These are phyloP conservation scores for Mycena latifolia DNA, from an alignment of 768 basidiomycete genomes.

Conservation along the genomic window DNA sequence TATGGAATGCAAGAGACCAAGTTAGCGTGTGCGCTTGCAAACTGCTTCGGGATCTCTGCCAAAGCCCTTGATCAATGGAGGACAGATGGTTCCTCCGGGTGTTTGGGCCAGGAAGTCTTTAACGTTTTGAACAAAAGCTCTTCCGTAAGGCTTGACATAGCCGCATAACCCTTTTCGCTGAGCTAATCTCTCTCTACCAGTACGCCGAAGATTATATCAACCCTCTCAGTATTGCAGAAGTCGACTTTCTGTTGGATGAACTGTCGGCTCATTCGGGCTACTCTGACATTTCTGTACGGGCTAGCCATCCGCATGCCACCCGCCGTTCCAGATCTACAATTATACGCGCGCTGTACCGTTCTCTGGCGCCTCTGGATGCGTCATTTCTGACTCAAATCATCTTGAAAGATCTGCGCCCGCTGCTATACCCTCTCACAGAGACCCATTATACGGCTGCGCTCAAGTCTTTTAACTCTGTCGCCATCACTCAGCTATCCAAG, in stretches of 20 bases:
- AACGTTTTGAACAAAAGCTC: constrained; percentile 55
- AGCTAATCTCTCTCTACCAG: constrained; percentile 12
- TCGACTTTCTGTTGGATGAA: constrained; percentile 80
- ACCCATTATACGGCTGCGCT: constrained; percentile 65
- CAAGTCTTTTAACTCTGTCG: constrained; percentile 65
- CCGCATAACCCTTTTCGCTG: neutral
- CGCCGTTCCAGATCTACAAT: constrained; percentile 50
- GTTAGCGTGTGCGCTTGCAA: constrained; percentile 64
- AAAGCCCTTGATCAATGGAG: constrained; percentile 54
- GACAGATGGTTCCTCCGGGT: constrained; percentile 63
- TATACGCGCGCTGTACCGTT: constrained; percentile 69
- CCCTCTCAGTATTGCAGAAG: constrained; percentile 56
- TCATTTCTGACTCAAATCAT: constrained; percentile 88
- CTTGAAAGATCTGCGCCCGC: constrained; percentile 85
- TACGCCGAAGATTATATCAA: constrained; percentile 41
- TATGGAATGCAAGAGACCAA: constrained; percentile 80
- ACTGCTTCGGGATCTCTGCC: constrained; percentile 56
- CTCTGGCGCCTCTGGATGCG: constrained; percentile 72
- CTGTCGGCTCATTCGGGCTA: constrained; percentile 77
- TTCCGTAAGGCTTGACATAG: constrained; percentile 44
- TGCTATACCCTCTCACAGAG: constrained; percentile 76
- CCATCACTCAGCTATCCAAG: constrained; percentile 67
- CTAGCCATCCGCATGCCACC: constrained; percentile 40
- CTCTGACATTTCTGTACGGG: constrained; percentile 63
- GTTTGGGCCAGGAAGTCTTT: constrained; percentile 77